These are phyloP conservation scores for Canavalia gladiata DNA, from an alignment of 306 rosid genomes.

Conservation along the genomic window DNA sequence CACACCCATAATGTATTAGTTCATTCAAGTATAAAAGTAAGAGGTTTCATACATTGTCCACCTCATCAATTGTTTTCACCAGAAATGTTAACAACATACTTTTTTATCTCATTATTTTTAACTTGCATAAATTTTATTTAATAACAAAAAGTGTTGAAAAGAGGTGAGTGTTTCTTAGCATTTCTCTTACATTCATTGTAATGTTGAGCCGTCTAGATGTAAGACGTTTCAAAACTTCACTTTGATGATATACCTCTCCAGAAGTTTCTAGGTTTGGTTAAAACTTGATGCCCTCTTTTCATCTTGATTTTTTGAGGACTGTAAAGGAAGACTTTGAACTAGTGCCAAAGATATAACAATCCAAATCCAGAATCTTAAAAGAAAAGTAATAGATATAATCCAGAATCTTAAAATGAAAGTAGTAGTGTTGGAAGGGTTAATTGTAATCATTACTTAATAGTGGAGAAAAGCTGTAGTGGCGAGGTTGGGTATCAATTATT, in stretches of 20 bases:
- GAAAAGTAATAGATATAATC: conserved; percentile 39
- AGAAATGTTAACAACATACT: no score
- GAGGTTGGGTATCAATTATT: conserved; percentile 45
- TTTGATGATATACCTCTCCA: background rate
- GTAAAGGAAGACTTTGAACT: conserved; percentile 37
- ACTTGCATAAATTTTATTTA: no score
- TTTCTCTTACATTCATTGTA: background rate
- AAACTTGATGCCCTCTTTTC: background rate
- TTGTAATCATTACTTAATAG: conserved; percentile 58
- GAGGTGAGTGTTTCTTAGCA: no score
- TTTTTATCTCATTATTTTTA: no score
- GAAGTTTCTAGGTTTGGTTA: conserved; percentile 21
- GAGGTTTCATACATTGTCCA: background rate
- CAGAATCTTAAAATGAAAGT: conserved; percentile 41
- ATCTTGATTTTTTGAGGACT: background rate
- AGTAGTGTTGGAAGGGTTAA: conserved; percentile 50
- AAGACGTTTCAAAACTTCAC: background rate
- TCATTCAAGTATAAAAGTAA: conserved; percentile 7
- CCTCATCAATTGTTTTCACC: background rate
- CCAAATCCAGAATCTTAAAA: conserved; percentile 36
- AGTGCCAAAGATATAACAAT: conserved; percentile 45
- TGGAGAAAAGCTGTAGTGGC: conserved; percentile 60
- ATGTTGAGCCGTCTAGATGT: background rate
- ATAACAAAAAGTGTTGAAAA: no score
- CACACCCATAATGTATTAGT: background rate